These are phyloP conservation scores for Pythium oligandrum DNA, from an alignment of 352 stramenopile genomes.

Conservation along the genomic window DNA sequence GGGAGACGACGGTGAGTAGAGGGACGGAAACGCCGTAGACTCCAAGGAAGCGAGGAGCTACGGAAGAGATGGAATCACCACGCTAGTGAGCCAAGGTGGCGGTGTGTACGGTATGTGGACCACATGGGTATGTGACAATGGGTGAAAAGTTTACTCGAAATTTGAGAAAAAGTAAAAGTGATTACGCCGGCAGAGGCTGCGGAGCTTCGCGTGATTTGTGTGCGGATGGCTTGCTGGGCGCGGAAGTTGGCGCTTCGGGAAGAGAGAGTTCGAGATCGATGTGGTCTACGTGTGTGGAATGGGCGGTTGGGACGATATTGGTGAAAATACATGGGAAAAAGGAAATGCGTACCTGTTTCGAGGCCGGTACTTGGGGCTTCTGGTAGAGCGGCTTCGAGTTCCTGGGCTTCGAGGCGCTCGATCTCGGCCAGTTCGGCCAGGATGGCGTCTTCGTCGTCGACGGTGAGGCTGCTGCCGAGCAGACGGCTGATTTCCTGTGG, in stretches of 20 bases:
- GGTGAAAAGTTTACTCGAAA: no score
- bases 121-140: no score
- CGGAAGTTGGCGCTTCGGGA: neutral
- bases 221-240: neutral
- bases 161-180: neutral
- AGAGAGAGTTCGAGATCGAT: neutral
- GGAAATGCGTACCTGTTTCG: conserved; percentile 29
- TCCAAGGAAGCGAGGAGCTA: no score
- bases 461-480: conserved; percentile 66
- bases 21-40: no score
- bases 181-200: neutral
- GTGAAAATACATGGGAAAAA: neutral
- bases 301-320: neutral
- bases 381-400: conserved; percentile 49
- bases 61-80: no score
- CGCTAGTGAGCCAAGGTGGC: no score
- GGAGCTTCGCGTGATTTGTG: neutral
- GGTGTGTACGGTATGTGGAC: no score
- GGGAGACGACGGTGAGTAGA: no score
- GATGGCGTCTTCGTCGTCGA: conserved; percentile 84
- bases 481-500: conserved; percentile 83
- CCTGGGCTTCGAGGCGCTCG: conserved; percentile 60
- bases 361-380: conserved; percentile 42
- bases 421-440: conserved; percentile 83
- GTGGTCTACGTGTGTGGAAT: neutral